Percentiles rank a stretch among this genome's conserved stretches.
Conservation (phyloP, 352 stramenopile genomes). For the Phytophthora crassamura region DNA sequence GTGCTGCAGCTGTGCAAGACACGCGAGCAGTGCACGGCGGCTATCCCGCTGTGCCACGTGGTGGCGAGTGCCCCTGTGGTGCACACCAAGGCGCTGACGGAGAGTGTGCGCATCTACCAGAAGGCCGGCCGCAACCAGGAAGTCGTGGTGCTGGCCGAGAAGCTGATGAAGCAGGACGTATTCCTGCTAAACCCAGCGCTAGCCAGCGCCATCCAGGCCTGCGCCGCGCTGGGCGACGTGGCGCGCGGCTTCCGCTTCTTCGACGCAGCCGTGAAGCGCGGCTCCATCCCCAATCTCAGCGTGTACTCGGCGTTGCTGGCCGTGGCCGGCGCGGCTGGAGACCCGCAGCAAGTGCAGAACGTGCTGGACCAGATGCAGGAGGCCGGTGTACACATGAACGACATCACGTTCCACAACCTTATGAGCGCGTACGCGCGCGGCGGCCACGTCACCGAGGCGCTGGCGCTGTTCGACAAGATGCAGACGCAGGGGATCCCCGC, state of each 20-base stretch:
- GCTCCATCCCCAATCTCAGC: conserved; percentile 70
- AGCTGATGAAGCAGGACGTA: conserved; percentile 65
- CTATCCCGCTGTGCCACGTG: conserved; percentile 64
- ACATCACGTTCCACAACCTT: conserved; percentile 76
- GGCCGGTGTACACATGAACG: conserved; percentile 62
- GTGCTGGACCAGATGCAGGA: conserved; percentile 67
- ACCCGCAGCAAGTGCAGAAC: conserved; percentile 53
- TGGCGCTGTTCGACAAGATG: conserved; percentile 70
- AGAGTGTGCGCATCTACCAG: conserved; percentile 74
- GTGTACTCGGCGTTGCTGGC: conserved; percentile 72
- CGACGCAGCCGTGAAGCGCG: conserved; percentile 52
- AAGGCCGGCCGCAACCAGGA: conserved; percentile 54
- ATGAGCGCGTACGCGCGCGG: conserved; percentile 74
- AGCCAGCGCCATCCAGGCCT: conserved; percentile 65
- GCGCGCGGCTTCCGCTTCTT: conserved; percentile 72
- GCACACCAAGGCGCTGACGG: conserved; percentile 57
- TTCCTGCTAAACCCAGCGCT: conserved; percentile 75
- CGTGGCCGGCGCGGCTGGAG: conserved; percentile 51
- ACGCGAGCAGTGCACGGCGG: conserved; percentile 56
- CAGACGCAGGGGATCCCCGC: conserved; percentile 54
- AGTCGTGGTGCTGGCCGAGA: conserved; percentile 55
- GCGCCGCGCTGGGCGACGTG: conserved; percentile 50
- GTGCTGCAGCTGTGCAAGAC: conserved; percentile 62
- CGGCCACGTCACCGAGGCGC: conserved; percentile 52
- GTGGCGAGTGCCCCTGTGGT: conserved; percentile 42